phyloP scores from a whole-genome alignment of 495 filamentous ascomycete genomes.

The Sordaria brevicollis region DNA sequence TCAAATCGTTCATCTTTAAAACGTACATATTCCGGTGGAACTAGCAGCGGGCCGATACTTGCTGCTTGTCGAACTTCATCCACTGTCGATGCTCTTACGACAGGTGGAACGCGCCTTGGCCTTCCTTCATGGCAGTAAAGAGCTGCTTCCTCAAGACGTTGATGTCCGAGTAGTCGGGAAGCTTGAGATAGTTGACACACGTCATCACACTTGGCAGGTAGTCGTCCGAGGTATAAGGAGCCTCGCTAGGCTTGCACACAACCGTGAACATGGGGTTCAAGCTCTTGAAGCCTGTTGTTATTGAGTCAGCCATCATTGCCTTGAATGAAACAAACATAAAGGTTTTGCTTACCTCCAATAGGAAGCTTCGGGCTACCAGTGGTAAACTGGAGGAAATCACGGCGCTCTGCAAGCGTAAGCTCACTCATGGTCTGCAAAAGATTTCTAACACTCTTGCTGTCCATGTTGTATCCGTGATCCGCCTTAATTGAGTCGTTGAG shows the following conservation, averaged over 20 bases:
- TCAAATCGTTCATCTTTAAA: not conserved
- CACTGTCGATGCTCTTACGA: slow-evolving; percentile 42
- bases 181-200: slow-evolving; percentile 97
- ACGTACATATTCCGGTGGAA: not conserved
- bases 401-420: slow-evolving; percentile 58
- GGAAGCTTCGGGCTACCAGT: slow-evolving; percentile 98
- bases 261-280: slow-evolving; percentile 98
- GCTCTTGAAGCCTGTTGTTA: slow-evolving; percentile 73
- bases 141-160: slow-evolving; percentile 66
- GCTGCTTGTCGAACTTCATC: not conserved
- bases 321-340: not conserved
- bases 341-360: slow-evolving; percentile 69
- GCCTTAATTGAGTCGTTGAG: slow-evolving; percentile 98
- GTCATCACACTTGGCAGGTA: slow-evolving; percentile 99
- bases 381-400: slow-evolving; percentile 96
- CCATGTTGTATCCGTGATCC: slow-evolving; percentile 99
- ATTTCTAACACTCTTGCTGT: slow-evolving; percentile 93
- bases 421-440: slow-evolving; percentile 94
- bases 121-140: slow-evolving; percentile 82
- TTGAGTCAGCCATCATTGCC: not conserved
- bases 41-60: not conserved
- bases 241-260: slow-evolving; percentile 94
- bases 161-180: slow-evolving; percentile 86
- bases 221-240: slow-evolving; percentile 89
- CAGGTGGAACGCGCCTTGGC: slow-evolving; percentile 97